Conservation (phyloP, 768 basidiomycete species). For the Boletus speciosus region DNA sequence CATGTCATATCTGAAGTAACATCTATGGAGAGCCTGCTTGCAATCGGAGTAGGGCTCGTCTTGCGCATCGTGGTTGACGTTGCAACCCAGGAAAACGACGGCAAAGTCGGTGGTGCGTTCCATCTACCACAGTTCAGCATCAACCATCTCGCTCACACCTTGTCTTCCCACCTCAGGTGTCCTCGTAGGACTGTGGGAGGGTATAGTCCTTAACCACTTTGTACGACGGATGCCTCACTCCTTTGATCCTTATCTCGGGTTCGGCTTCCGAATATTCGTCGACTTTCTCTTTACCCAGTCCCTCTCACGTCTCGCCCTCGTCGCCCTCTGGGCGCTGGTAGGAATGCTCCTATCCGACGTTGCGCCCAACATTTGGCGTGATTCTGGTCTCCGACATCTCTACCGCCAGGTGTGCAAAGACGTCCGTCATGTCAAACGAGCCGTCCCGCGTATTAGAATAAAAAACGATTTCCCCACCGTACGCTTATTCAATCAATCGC, state of each 20-base stretch:
- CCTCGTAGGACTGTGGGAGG: conserved; percentile 77
- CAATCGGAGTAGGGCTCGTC: conserved; percentile 64
- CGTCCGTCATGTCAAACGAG: conserved; percentile 28
- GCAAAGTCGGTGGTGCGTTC: conserved; percentile 30
- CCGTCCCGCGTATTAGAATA: conserved; percentile 30
- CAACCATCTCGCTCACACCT: conserved; percentile 1
- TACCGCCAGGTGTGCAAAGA: conserved; percentile 38
- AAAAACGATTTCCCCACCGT: conserved; percentile 32
- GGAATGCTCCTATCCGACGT: conserved; percentile 54
- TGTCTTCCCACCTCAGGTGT: conserved; percentile 43
- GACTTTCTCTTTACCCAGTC: conserved; percentile 67
- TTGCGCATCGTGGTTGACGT: conserved; percentile 60
- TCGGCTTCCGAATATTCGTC: conserved; percentile 64
- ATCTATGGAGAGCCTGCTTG: conserved; percentile 65
- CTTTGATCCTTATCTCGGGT: conserved; percentile 66
- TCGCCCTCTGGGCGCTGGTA: conserved; percentile 50
- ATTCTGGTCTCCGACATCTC: conserved; percentile 36
- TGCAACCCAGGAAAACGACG: conserved; percentile 33
- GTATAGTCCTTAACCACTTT: conserved; percentile 70
- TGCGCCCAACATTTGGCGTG: conserved; percentile 44
- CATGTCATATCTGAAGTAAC: conserved; percentile 29
- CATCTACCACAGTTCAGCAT: not conserved
- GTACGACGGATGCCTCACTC: conserved; percentile 62
- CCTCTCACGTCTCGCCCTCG: conserved; percentile 42
- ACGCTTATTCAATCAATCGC: conserved; percentile 21